A percentile compares a stretch with the other conserved stretches of the same genome.
Evolutionary conservation across 768 basidiomycete species (phyloP).

Genomic region (Mycena filopes): DNA sequence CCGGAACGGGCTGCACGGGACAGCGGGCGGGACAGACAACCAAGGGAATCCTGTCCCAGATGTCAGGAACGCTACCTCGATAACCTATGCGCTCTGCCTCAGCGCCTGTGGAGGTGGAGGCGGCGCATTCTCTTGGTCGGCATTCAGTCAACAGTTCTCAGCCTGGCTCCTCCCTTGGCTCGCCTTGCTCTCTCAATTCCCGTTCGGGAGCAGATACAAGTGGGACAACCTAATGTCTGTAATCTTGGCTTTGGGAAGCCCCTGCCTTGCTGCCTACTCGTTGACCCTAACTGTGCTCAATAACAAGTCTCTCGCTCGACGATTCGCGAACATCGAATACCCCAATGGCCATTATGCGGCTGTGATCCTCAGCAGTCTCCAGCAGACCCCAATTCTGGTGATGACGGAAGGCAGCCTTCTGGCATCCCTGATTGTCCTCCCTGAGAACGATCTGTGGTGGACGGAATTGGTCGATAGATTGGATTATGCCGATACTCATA

Average conservation of each 20-base stretch:
- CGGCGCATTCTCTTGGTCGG: conserved; percentile 39
- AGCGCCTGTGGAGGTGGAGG: conserved; percentile 38
- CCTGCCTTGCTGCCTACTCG: conserved; percentile 57
- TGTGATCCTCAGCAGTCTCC: conserved; percentile 49
- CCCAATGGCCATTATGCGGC: conserved; percentile 46
- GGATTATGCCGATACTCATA: conserved; percentile 46
- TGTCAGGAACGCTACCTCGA: conserved; percentile 38
- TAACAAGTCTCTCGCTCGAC: conserved; percentile 51
- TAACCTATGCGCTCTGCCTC: conserved; percentile 45
- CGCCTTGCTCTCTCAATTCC: conserved; percentile 60
- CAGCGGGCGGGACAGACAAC: conserved; percentile 40
- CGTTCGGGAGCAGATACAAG: conserved; percentile 53
- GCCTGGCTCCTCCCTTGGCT: conserved; percentile 62
- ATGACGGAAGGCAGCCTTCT: conserved; percentile 41
- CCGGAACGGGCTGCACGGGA: conserved; percentile 25
- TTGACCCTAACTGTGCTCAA: conserved; percentile 55
- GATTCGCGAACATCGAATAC: conserved; percentile 42
- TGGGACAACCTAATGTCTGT: conserved; percentile 55
- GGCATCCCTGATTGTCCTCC: conserved; percentile 54
- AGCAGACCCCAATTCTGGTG: conserved; percentile 53
- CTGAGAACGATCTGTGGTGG: conserved; percentile 58
- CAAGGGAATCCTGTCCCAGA: conserved; percentile 38
- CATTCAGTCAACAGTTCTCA: conserved; percentile 51
- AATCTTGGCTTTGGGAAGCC: conserved; percentile 56
- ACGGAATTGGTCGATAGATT: conserved; percentile 42